Conservation (phyloP, 2,329 filamentous ascomycete species). For the Onygenales sp. region DNA sequence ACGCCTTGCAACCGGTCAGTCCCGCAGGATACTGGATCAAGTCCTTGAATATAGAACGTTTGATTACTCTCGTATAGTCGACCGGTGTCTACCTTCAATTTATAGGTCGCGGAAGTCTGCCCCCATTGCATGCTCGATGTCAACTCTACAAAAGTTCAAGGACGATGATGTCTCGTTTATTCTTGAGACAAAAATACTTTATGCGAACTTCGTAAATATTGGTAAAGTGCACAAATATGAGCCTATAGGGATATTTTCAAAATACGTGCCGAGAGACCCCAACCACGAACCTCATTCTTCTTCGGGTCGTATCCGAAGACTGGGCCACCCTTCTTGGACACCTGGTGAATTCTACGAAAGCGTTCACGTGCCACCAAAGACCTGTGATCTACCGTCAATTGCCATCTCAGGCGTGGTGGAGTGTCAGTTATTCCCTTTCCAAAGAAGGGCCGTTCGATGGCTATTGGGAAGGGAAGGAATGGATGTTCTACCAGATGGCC, state of each 20-base stretch:
- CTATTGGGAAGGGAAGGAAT: slow-evolving; percentile 36
- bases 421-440: slow-evolving; percentile 39
- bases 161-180: slow-evolving; percentile 14
- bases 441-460: slow-evolving; percentile 38
- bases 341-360: slow-evolving; percentile 38
- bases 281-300: slow-evolving; percentile 7
- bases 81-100: background rate
- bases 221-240: slow-evolving; percentile 11
- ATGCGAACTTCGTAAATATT: slow-evolving; percentile 25
- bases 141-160: slow-evolving; percentile 14
- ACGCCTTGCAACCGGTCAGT: background rate
- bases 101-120: slow-evolving; percentile 16
- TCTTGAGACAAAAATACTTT: slow-evolving; percentile 24
- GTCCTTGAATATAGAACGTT: background rate
- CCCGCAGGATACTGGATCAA: background rate
- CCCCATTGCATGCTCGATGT: slow-evolving; percentile 25
- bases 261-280: slow-evolving; percentile 17
- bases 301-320: background rate
- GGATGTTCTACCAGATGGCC: slow-evolving; percentile 23
- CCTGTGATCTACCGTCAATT: slow-evolving; percentile 21
- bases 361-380: slow-evolving; percentile 34
- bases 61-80: background rate
- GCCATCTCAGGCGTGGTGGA: slow-evolving; percentile 26
- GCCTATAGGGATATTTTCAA: slow-evolving; percentile 16
- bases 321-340: background rate